Evolutionary conservation across 352 stramenopile genomes (phyloP).

Genomic region (Globisporangium lucens): DNA sequence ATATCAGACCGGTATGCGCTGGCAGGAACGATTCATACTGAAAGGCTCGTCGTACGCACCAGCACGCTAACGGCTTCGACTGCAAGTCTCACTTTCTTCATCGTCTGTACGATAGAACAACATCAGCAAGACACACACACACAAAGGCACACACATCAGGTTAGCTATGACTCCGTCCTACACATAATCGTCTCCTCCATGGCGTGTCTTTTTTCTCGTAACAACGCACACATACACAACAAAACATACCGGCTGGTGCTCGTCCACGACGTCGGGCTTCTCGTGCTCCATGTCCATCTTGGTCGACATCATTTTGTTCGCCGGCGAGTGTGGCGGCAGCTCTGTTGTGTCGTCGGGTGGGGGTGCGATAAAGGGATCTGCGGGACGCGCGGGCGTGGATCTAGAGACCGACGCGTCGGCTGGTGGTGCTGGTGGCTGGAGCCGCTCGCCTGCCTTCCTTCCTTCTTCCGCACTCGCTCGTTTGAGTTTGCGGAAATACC

Average conservation of each 20-base stretch:
- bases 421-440: background rate
- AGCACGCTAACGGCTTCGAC: conserved; percentile 44
- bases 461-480: conserved; percentile 11
- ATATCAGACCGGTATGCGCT: conserved; percentile 11
- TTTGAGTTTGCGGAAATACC: conserved; percentile 5
- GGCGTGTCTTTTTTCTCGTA: background rate
- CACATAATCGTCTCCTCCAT: background rate
- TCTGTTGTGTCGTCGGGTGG: background rate
- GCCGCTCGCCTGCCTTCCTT: background rate
- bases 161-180: background rate
- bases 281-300: conserved; percentile 71
- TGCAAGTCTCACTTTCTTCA: conserved; percentile 60
- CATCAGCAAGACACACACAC: background rate
- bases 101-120: conserved; percentile 27
- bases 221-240: background rate
- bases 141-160: background rate
- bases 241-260: conserved; percentile 51
- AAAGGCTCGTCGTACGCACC: conserved; percentile 16
- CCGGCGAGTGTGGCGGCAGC: background rate
- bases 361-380: background rate
- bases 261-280: conserved; percentile 60
- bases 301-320: conserved; percentile 44
- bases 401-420: background rate
- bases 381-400: background rate
- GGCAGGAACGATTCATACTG: conserved; percentile 28